Evolutionary conservation across 371 early-diverging fungal species (phyloP), one percentile per base, ranked within the genome.

Genomic region (Syncephalastrum racemosum): DNA sequence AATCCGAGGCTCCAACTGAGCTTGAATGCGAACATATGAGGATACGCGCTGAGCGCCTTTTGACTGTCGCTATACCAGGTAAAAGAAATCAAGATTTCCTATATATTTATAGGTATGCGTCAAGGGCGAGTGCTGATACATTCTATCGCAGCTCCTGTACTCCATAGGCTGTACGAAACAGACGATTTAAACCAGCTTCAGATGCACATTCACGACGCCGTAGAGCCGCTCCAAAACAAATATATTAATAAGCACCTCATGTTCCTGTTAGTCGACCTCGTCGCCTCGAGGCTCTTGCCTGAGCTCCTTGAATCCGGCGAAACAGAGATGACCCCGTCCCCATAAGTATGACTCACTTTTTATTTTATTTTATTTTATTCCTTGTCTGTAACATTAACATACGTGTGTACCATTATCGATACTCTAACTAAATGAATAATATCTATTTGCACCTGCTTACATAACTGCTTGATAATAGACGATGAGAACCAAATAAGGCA

Each of bases 231-330:
- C n/a, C 79, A 78, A 36, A 70, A 78, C 58, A 67, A 72, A 41
- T 65, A 73, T 39, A 73, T 75, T 53, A 79, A 79, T 53, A 73
- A 73, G 41, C 79, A 79, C 45, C 51, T 79, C 22, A 46, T 79
- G 43, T 75, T 70, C 48, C 48, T 75, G 4, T 54, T 79, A 7
- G 58, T 79, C 4, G 79, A 79, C 54, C 62, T 73, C 15, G 60
- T 79, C 36, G 56, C 68, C 4, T 54, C 75, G 2, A 79, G 65
- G 25, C 42, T 72, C 7, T 51, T 79, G 50, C 79, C 79, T 5
- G 75, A 75, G 36, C 49, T 79, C 36, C 6, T 31, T 31, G 36
- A 31, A 31, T 12, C 36, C 25, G 59, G 51, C 5, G 36, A 47
- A 47, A 20, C 36, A 15, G 46, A 45, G 19, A 7, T 45, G 6